Conservation (phyloP, 768 basidiomycete genomes). For the Suillus brevipes region DNA sequence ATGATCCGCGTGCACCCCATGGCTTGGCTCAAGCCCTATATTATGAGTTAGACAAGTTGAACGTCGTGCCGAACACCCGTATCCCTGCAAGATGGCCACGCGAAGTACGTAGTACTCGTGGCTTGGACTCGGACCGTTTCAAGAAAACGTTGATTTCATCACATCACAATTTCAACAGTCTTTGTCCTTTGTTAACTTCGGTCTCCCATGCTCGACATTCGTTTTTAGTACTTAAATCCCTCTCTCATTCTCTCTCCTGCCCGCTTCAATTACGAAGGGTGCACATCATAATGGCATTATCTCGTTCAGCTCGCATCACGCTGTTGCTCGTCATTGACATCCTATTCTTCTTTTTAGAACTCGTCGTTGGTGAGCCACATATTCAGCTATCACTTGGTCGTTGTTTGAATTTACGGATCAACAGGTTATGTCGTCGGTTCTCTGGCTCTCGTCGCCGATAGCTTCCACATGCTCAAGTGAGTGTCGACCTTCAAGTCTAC, state of each 20-base stretch:
- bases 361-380: slow-evolving; percentile 63
- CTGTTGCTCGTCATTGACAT: slow-evolving; percentile 83
- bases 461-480: slow-evolving; percentile 99
- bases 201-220: background rate
- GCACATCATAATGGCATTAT: slow-evolving; percentile 35
- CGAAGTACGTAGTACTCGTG: background rate
- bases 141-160: too few relatives aligned
- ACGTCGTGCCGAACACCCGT: background rate
- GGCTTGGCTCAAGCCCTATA: too few relatives aligned
- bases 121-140: background rate
- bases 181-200: background rate
- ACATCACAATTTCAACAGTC: background rate
- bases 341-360: slow-evolving; percentile 83
- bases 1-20: background rate
- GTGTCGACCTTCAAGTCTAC: slow-evolving; percentile 25
- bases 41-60: too few relatives aligned
- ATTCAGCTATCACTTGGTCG: background rate
- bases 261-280: background rate
- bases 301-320: slow-evolving; percentile 73
- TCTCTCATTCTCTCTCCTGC: background rate
- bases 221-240: background rate
- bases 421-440: slow-evolving; percentile 92
- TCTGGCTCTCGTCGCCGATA: slow-evolving; percentile 92
- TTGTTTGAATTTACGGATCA: background rate
- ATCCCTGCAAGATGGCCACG: background rate